phyloP scores from a whole-genome alignment of 1,139 yeast genomes.

The Hyphopichia fennica region DNA sequence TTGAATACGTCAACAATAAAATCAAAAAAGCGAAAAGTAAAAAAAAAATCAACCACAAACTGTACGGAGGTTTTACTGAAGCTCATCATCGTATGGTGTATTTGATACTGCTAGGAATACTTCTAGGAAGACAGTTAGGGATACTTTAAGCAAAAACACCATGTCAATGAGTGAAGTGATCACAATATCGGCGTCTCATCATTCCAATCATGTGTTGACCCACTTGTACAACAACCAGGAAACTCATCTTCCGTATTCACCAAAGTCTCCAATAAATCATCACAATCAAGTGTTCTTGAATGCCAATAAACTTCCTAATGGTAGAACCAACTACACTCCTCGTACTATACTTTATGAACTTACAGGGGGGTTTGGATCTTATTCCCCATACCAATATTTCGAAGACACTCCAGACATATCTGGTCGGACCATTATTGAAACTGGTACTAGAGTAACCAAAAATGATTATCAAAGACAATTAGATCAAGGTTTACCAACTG shows the following conservation, averaged over 20 bases:
- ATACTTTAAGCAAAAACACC: too few species aligned
- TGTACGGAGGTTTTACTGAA: too few species aligned
- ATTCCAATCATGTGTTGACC: constrained; percentile 69
- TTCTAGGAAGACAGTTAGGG: too few species aligned
- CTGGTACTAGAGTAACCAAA: constrained; percentile 24
- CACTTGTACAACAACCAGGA: constrained; percentile 85
- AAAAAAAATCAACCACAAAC: too few species aligned
- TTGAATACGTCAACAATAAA: too few species aligned
- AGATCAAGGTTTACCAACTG: constrained; percentile 42
- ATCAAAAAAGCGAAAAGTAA: too few species aligned
- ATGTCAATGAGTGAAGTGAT: constrained; percentile 78
- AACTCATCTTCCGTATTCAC: constrained; percentile 55
- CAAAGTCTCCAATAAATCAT: constrained; percentile 23
- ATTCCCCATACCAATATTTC: constrained; percentile 54
- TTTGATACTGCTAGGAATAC: too few species aligned
- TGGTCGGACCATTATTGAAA: constrained; percentile 11
- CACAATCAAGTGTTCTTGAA: constrained; percentile 31
- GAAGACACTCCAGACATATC: constrained; percentile 15
- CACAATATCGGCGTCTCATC: constrained; percentile 67
- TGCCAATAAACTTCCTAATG: constrained; percentile 35
- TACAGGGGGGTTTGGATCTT: constrained; percentile 61
- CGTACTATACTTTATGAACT: constrained; percentile 79
- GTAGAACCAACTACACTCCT: constrained; percentile 69
- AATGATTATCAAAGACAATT: constrained; percentile 63
- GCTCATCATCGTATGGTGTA: too few species aligned